phyloP scores from a whole-genome alignment of 495 filamentous ascomycete genomes.

The Copromyces sp. region DNA sequence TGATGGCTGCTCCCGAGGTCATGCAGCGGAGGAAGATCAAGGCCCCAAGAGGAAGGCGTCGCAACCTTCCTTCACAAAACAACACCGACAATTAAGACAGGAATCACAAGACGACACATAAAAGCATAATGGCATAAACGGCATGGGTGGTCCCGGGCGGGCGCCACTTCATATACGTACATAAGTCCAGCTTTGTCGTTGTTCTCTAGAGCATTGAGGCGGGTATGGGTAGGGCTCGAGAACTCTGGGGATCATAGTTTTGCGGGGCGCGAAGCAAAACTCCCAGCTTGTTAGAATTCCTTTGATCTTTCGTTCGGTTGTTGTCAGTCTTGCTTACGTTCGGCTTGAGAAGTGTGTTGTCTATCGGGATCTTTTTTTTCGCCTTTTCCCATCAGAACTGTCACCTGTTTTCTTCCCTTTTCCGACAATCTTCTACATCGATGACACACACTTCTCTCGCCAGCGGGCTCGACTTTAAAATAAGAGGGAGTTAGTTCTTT shows the following conservation, averaged over 20 bases:
- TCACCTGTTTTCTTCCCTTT: not conserved
- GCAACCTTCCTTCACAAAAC: not conserved
- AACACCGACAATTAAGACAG: not conserved
- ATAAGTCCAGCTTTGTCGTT: not conserved
- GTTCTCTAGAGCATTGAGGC: not conserved
- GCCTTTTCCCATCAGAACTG: not conserved
- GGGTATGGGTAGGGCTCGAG: not conserved
- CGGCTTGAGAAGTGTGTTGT: not conserved
- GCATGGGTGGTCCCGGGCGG: not conserved
- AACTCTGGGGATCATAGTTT: not conserved
- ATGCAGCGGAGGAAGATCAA: not conserved
- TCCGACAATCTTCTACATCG: not conserved
- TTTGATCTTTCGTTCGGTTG: not conserved
- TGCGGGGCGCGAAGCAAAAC: not conserved
- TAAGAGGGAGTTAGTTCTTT: not conserved
- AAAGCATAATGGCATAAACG: not conserved
- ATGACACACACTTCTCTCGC: not conserved
- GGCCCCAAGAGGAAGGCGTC: not conserved
- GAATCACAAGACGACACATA: not conserved
- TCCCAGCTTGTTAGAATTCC: not conserved
- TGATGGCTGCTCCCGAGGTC: not conserved
- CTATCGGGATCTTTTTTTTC: not conserved
- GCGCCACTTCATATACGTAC: not conserved
- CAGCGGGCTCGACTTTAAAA: not conserved
- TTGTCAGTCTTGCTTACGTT: not conserved